Evolutionary conservation across 352 stramenopile genomes (phyloP).

Genomic region (Hyaloperonospora brassicae): DNA sequence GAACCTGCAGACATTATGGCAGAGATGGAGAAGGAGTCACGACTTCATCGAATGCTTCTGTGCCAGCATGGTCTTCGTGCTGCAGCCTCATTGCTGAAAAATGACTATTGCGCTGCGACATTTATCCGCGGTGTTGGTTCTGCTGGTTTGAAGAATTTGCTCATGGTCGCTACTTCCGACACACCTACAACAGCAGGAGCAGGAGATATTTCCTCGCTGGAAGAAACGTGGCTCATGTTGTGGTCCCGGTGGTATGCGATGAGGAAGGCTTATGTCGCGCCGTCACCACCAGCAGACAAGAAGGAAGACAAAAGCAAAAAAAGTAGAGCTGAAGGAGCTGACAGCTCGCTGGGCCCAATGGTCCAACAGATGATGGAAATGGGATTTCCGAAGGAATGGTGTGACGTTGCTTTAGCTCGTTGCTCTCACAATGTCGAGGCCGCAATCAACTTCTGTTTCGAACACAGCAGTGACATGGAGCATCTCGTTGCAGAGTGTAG

Average conservation of each 20-base stretch:
- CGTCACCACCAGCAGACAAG: constrained; percentile 18
- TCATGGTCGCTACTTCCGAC: constrained; percentile 64
- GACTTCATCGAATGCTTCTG: constrained; percentile 64
- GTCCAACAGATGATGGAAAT: constrained; percentile 92
- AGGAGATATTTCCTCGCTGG: constrained; percentile 60
- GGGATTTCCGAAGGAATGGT: constrained; percentile 89
- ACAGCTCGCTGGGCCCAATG: constrained; percentile 48
- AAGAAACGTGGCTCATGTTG: constrained; percentile 74
- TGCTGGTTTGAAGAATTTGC: constrained; percentile 51
- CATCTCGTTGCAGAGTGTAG: constrained; percentile 76
- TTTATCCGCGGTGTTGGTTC: constrained; percentile 56
- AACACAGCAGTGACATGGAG: constrained; percentile 89
- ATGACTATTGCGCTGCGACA: constrained; percentile 48
- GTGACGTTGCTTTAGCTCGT: constrained; percentile 77
- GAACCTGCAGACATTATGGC: constrained; percentile 44
- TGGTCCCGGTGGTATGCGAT: constrained; percentile 72
- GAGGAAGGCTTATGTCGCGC: constrained; percentile 38
- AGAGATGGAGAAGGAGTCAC: constrained; percentile 74
- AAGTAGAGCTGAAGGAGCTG: constrained; percentile 18
- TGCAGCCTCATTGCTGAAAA: constrained; percentile 61
- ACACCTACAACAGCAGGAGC: constrained; percentile 57
- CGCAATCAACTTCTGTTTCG: constrained; percentile 90
- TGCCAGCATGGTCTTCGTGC: constrained; percentile 73
- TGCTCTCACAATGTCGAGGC: constrained; percentile 86
- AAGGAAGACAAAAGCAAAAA: constrained; percentile 26